phyloP scores from a whole-genome alignment of 2,329 filamentous ascomycete genomes.

The Penicillium brevicompactum region DNA sequence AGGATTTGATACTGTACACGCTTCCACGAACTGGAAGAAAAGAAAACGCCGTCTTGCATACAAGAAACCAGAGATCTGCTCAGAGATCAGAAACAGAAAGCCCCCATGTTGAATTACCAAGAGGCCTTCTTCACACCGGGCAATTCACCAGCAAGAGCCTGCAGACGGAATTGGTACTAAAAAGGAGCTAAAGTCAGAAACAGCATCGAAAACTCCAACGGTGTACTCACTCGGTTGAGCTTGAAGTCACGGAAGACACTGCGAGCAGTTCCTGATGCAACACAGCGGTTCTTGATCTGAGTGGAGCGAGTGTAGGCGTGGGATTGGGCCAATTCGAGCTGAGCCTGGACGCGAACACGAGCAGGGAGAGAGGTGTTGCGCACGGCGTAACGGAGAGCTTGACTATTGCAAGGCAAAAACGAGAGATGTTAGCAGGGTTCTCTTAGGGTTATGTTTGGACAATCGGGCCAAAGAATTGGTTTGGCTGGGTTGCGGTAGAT shows the following conservation, averaged over 20 bases:
- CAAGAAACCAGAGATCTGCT: constrained; percentile 21
- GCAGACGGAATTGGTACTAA: constrained; percentile 89
- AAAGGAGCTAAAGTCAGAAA: constrained; percentile 3
- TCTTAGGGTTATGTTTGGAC: neutral
- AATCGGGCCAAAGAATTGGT: no score
- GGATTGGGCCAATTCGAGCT: constrained; percentile 92
- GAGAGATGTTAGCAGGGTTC: neutral
- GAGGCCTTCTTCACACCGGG: constrained; percentile 95
- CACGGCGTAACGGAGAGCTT: constrained; percentile 90
- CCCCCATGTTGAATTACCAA: constrained; percentile 64
- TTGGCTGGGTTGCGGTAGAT: neutral
- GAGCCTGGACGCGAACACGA: constrained; percentile 83
- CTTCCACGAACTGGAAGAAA: constrained; percentile 20
- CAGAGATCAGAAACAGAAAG: constrained; percentile 8
- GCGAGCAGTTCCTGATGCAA: constrained; percentile 84
- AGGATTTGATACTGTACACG: constrained; percentile 28
- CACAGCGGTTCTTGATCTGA: constrained; percentile 91
- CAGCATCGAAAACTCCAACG: neutral
- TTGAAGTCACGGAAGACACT: constrained; percentile 94
- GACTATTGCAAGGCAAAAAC: constrained; percentile 57
- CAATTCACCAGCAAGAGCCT: constrained; percentile 80
- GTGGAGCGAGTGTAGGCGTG: constrained; percentile 92
- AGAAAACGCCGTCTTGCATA: constrained; percentile 32
- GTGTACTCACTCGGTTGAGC: constrained; percentile 76
- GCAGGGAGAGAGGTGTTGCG: constrained; percentile 85